phyloP scores from a whole-genome alignment of 805 yeast genomes.

The Hanseniaspora occidentalis region DNA sequence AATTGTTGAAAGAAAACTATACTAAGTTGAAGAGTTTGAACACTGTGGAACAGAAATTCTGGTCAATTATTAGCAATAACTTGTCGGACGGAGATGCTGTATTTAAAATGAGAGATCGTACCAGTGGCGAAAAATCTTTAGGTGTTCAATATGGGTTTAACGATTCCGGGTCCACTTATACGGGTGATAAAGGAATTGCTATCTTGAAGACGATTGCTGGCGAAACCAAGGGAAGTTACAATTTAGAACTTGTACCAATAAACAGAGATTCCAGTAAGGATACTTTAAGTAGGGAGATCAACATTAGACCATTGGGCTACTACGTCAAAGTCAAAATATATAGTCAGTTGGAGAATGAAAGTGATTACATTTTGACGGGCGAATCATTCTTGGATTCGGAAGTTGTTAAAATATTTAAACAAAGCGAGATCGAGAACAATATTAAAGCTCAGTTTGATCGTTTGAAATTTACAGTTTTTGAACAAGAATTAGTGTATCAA shows the following conservation, averaged over 20 bases:
- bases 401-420: slow-evolving; percentile 6
- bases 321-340: slow-evolving; percentile 39
- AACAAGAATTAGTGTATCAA: slow-evolving; percentile 76
- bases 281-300: no score
- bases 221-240: slow-evolving; percentile 2
- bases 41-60: slow-evolving; percentile 40
- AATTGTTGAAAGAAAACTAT: slow-evolving; percentile 39
- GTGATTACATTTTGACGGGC: slow-evolving; percentile 44
- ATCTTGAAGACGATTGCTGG: neutral
- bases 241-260: slow-evolving; percentile 19
- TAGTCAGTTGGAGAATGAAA: slow-evolving; percentile 38
- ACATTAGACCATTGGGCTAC: neutral
- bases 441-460: slow-evolving; percentile 46
- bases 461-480: slow-evolving; percentile 70
- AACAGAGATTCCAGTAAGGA: no score
- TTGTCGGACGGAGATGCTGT: slow-evolving; percentile 20
- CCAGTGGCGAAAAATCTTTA: slow-evolving; percentile 37
- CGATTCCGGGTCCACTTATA: slow-evolving; percentile 74
- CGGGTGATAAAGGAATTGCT: slow-evolving; percentile 63
- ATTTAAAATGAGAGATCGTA: slow-evolving; percentile 51
- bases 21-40: slow-evolving; percentile 41
- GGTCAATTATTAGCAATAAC: slow-evolving; percentile 35
- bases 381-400: slow-evolving; percentile 30
- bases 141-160: slow-evolving; percentile 86
- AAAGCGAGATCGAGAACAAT: slow-evolving; percentile 17